Conservation (phyloP, 768 basidiomycete genomes). For the Rhizopogon salebrosus region DNA sequence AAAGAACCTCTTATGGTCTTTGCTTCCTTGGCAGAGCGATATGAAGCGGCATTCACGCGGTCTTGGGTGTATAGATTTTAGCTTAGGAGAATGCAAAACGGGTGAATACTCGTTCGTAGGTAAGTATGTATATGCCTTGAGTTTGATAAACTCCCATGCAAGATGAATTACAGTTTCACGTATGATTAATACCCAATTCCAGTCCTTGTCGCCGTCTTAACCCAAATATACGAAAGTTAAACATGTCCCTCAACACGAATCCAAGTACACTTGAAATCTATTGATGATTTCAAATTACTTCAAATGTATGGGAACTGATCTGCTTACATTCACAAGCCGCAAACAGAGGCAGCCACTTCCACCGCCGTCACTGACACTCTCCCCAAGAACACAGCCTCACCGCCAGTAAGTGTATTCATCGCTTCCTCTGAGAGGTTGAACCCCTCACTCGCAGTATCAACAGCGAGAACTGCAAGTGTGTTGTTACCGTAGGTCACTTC, state of each 20-base stretch:
- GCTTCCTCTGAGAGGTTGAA: conserved; percentile 48
- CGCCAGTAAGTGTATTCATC: conserved; percentile 50
- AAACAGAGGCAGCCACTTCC: conserved; percentile 41
- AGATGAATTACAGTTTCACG: neutral
- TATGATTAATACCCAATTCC: neutral
- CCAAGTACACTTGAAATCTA: neutral
- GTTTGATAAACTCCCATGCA: neutral
- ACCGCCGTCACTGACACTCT: conserved; percentile 38
- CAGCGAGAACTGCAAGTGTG: conserved; percentile 20
- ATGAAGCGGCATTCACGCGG: conserved; percentile 42
- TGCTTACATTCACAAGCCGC: conserved; percentile 30
- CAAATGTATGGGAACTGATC: neutral
- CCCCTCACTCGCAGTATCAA: conserved; percentile 24
- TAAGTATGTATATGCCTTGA: neutral
- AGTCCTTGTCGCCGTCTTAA: neutral
- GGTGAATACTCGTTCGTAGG: neutral
- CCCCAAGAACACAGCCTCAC: conserved; percentile 42
- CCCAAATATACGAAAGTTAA: neutral
- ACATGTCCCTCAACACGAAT: neutral
- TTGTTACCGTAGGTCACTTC: conserved; percentile 19
- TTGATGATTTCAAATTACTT: neutral
- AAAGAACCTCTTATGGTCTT: conserved; percentile 57
- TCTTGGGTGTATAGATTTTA: conserved; percentile 45
- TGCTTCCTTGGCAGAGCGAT: conserved; percentile 44
- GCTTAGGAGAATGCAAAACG: neutral